phyloP scores from a whole-genome alignment of 1,284 basidiomycete species.

The Pseudozyma pruni region DNA sequence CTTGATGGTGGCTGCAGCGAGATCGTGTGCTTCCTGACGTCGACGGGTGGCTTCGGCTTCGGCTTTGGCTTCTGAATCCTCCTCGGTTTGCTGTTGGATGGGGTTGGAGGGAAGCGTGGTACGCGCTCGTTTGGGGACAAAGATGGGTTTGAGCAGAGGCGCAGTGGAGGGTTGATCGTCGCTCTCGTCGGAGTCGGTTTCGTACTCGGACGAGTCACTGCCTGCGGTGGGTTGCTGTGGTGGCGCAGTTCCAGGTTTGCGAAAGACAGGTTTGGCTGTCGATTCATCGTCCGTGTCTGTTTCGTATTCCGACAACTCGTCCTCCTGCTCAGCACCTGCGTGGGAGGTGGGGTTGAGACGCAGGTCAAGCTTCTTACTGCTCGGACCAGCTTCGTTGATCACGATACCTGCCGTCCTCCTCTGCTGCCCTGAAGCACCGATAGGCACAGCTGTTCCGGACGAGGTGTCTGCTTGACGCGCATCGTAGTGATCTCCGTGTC shows the following conservation, averaged over 20 bases:
- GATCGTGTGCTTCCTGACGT: conserved; percentile 82
- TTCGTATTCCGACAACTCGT: conserved; percentile 69
- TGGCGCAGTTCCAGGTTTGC: conserved; percentile 24
- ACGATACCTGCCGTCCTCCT: conserved; percentile 23
- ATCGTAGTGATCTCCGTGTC: not conserved
- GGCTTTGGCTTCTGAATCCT: conserved; percentile 75
- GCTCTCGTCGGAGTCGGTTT: conserved; percentile 71
- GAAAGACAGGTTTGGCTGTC: conserved; percentile 46
- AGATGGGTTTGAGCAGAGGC: conserved; percentile 84
- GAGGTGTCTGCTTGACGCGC: conserved; percentile 11
- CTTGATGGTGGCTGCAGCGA: conserved; percentile 87
- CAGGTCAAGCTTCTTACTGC: conserved; percentile 37
- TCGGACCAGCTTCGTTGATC: conserved; percentile 8
- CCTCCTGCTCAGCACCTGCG: not conserved
- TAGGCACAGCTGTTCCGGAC: conserved; percentile 13
- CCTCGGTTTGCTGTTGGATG: conserved; percentile 12
- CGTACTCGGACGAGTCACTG: conserved; percentile 69
- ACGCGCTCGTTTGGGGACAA: conserved; percentile 82
- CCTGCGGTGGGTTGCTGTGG: conserved; percentile 1
- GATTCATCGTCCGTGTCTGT: conserved; percentile 71
- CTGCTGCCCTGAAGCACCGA: too few species aligned
- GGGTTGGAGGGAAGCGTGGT: conserved; percentile 18
- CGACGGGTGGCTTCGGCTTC: conserved; percentile 76
- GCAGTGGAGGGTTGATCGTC: conserved; percentile 68
- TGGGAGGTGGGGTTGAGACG: conserved; percentile 5